Base-by-base conservation (phyloP, 495 filamentous ascomycete genomes). In the Penicillium canescens region DNA sequence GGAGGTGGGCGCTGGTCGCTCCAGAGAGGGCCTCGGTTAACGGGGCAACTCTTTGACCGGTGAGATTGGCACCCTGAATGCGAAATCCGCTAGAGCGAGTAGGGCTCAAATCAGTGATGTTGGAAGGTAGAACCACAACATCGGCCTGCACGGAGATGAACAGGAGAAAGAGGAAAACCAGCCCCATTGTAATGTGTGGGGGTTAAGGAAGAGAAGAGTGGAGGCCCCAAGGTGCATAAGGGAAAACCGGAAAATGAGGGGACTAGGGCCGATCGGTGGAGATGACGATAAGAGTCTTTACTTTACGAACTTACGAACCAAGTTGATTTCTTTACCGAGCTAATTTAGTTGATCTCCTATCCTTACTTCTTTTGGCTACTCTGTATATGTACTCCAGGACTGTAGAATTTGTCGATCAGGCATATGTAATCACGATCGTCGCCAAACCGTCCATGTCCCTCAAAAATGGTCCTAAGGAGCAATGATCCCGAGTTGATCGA, bases 71-170 rank as follows among this genome's bases (percentile, higher is more conserved):
- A 58, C 51, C 56, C 45, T 61, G 48, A 37, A 74, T 48, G 13
- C 39, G 60, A 50, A 70, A 75, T 39, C 56, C 52, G 6, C 28
- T 47, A 39, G 52, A 41, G 2, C 37, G 54, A 8, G 16, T 33
- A n/a, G 1, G 7, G 14, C 1, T 33, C 6, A 31, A 7, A 6
- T 57, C 55, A 18, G 72, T 62, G 28, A 52, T 56, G 52, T 75
- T 76, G 6, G 74, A 73, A 20, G 74, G 69, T 41, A 45, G 13
- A 14, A 73, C 66, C 36, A 66, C 55, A 9, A 59, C 36, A 43
- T 57, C 46, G 18, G 62, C 61, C 36, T 46, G 52, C 16, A 61
- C 68, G 33, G 58, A 53, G 40, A 56, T 40, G 20, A 57, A 45
- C 28, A 65, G 50, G 26, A 53, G 45, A 51, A 50, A 45, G 40